phyloP scores from a whole-genome alignment of 108 stramenopile species.

The Cyclotella baltica region DNA sequence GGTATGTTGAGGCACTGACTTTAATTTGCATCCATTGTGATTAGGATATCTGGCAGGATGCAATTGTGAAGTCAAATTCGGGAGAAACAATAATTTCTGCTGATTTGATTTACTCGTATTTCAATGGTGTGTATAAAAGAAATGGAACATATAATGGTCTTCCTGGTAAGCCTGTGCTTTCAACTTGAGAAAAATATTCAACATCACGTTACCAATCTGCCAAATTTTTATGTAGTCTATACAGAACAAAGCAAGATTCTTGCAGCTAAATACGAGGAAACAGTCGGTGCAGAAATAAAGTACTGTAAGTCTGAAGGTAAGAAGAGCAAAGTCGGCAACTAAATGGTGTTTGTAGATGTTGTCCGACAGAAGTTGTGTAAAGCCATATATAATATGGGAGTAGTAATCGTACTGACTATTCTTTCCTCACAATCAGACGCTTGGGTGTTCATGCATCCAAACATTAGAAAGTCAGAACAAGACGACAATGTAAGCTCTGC shows the following conservation, averaged over 20 bases:
- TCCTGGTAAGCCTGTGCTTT: neutral
- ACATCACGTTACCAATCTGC: neutral
- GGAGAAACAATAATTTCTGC: neutral
- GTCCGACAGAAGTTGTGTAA: no score
- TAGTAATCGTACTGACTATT: no score
- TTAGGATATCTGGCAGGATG: conserved; percentile 41
- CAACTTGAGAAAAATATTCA: neutral
- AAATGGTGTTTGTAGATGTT: no score
- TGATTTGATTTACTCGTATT: conserved; percentile 39
- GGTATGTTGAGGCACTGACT: no score
- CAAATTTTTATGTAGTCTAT: conserved; percentile 16
- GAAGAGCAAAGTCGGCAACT: no score
- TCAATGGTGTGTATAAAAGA: conserved; percentile 38
- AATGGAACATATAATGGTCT: conserved; percentile 37
- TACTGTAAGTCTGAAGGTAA: conserved; percentile 40
- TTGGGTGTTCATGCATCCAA: conserved; percentile 37
- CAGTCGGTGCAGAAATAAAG: conserved; percentile 33
- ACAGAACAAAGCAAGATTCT: conserved; percentile 35
- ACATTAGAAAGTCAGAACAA: conserved; percentile 10
- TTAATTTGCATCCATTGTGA: neutral
- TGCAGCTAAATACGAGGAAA: neutral
- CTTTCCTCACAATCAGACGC: no score
- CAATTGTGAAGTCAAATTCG: conserved; percentile 3
- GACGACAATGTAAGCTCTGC: neutral
- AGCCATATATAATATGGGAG: no score